Percentiles rank a stretch among this genome's conserved stretches.
Evolutionary conservation across 2,329 filamentous ascomycete genomes (phyloP).

Genomic region (Talaromyces rugulosus): DNA sequence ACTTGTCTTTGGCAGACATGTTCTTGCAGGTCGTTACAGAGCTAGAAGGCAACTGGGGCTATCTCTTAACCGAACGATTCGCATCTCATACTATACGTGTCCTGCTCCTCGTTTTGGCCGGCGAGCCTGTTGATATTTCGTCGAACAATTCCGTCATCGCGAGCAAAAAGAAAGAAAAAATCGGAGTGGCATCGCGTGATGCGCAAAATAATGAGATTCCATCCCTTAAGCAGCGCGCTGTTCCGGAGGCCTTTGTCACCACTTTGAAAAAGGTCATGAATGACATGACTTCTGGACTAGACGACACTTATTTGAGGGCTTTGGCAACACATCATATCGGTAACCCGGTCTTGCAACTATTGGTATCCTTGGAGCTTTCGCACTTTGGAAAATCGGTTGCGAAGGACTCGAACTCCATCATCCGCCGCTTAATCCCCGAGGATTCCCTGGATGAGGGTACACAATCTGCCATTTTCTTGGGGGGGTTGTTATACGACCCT

Average conservation of each 20-base stretch:
- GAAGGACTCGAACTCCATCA: conserved; percentile 63
- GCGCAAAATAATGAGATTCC: conserved; percentile 46
- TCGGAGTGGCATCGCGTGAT: conserved; percentile 56
- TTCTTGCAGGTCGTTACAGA: conserved; percentile 82
- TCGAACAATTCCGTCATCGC: conserved; percentile 71
- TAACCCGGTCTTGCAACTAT: conserved; percentile 86
- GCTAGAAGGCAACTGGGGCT: conserved; percentile 78
- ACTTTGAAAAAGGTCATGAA: conserved; percentile 78
- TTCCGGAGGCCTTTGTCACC: conserved; percentile 73
- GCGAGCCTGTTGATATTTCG: conserved; percentile 68
- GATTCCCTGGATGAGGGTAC: conserved; percentile 69
- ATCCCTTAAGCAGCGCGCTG: conserved; percentile 46
- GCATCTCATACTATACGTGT: conserved; percentile 89
- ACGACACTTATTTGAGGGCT: conserved; percentile 74
- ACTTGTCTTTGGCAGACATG: conserved; percentile 71
- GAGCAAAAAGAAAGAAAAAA: conserved; percentile 87
- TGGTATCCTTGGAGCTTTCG: conserved; percentile 80
- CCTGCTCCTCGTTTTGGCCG: conserved; percentile 78
- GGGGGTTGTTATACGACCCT: conserved; percentile 80
- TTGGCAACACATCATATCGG: conserved; percentile 85
- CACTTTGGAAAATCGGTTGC: conserved; percentile 65
- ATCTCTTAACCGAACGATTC: conserved; percentile 79
- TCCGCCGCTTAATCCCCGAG: conserved; percentile 74
- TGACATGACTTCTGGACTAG: conserved; percentile 70
- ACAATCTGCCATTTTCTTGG: conserved; percentile 75